Conservation (phyloP, 2,329 filamentous ascomycete species). For the Lachnellula hyalina region DNA sequence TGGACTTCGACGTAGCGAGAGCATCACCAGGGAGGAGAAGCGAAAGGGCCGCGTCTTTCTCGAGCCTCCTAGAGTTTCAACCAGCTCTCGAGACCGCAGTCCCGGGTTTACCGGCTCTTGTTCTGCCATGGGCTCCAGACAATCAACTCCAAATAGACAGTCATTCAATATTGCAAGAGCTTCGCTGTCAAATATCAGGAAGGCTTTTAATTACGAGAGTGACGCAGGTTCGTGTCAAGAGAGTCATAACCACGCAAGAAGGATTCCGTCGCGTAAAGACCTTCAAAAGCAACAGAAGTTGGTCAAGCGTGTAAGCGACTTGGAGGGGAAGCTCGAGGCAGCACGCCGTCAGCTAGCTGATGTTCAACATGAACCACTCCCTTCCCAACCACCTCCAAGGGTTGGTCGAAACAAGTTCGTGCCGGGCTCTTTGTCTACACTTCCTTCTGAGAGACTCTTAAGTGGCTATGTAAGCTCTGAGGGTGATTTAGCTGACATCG, state of each 20-base stretch:
- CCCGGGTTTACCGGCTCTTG: constrained; percentile 12
- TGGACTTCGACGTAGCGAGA: neutral
- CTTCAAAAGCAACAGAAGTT: constrained; percentile 52
- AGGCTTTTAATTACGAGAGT: constrained; percentile 10
- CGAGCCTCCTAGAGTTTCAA: constrained; percentile 13
- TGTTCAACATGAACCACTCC: constrained; percentile 37
- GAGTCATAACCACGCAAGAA: constrained; percentile 28
- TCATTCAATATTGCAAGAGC: constrained; percentile 19
- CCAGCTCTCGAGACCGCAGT: constrained; percentile 9
- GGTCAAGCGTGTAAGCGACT: constrained; percentile 53
- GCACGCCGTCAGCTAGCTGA: constrained; percentile 50
- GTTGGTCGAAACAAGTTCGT: constrained; percentile 33
- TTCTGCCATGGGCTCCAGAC: constrained; percentile 8
- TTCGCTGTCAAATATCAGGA: constrained; percentile 19
- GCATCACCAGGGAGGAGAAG: constrained; percentile 23
- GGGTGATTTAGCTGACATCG: constrained; percentile 8
- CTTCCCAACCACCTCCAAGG: constrained; percentile 24
- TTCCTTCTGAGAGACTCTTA: constrained; percentile 42
- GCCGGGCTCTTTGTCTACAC: constrained; percentile 37
- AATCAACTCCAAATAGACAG: constrained; percentile 13
- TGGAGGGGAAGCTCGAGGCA: constrained; percentile 52
- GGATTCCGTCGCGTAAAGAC: constrained; percentile 49
- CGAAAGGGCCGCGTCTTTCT: constrained; percentile 22
- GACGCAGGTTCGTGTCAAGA: neutral
- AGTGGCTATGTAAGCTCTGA: constrained; percentile 28